Evolutionary conservation across 1,284 basidiomycete species (phyloP), one percentile per base, ranked within the genome.

Genomic region (Exobasidium cylindrosporum): DNA sequence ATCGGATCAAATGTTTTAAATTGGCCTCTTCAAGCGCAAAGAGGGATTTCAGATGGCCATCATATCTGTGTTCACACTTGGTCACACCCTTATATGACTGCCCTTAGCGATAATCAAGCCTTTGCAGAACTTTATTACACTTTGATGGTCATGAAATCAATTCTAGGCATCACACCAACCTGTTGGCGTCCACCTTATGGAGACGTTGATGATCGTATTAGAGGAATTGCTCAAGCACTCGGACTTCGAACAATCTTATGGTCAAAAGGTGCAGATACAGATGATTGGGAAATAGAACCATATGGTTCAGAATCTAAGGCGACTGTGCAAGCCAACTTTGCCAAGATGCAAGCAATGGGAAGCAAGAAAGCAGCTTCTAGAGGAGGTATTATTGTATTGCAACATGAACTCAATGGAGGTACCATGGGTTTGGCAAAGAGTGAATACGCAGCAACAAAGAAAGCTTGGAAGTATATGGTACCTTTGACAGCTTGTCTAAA

Each of bases 71-170:
- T 64, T 1, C 72, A 74, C 54, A 74, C 66, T 54, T 70, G 66
- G 66, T 64, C 64, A 13, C 68, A 64, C 55, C 58, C 17, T 23
- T 66, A 66, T 46, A 67, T 65, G 67, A 67, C 69, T 3, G 59
- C 62, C 0, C 53, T 69, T n/a, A 26, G 29, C 31, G 61, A 63
- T 46, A 57, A 64, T n/a, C 54, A 69, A 31, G 83, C 79, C 30
- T 84, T 84, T 64, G 83, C 83, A 43, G 83, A 85, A 74, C 77
- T 85, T n/a, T 85, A 83, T 74, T 84, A 84, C 80, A 81, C 82
- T 45, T 74, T 77, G 52, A 75, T 82, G 68, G 74, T 75, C 49
- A 83, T 84, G 80, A 82, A 83, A 73, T 71, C 74, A 29, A 69
- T 84, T 60, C 63, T 81, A 11, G 83, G 83, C 50, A 76, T 84